Evolutionary conservation across 2,329 filamentous ascomycete species (phyloP).

Genomic region (Pyrenophora tritici-repentis): DNA sequence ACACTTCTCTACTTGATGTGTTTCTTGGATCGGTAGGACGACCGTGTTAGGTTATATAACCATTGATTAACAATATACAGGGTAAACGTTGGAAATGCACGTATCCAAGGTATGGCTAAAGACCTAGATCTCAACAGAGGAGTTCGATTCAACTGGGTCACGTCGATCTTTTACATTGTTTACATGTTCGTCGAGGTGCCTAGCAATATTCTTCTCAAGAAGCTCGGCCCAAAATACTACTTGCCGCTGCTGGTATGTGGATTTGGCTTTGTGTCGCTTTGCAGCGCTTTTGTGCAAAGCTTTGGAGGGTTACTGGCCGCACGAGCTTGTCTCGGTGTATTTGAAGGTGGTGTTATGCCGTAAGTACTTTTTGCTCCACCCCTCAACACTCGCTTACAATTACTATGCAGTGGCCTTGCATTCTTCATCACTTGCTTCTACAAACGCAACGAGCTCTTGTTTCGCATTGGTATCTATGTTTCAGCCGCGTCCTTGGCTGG

Average conservation of each 20-base stretch:
- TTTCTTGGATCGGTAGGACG: slow-evolving; percentile 51
- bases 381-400: slow-evolving; percentile 6
- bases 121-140: slow-evolving; percentile 55
- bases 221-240: slow-evolving; percentile 57
- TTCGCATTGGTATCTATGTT: slow-evolving; percentile 62
- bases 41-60: background rate
- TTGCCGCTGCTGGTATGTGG: slow-evolving; percentile 60
- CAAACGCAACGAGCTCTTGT: slow-evolving; percentile 60
- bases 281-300: slow-evolving; percentile 58
- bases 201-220: slow-evolving; percentile 61
- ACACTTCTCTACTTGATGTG: slow-evolving; percentile 61
- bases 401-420: slow-evolving; percentile 52
- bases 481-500: slow-evolving; percentile 61
- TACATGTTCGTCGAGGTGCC: slow-evolving; percentile 63
- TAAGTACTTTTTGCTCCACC: slow-evolving; percentile 21
- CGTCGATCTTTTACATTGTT: slow-evolving; percentile 63
- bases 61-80: slow-evolving; percentile 23
- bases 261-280: slow-evolving; percentile 61
- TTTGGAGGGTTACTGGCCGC: slow-evolving; percentile 55
- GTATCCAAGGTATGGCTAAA: slow-evolving; percentile 58
- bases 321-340: slow-evolving; percentile 58
- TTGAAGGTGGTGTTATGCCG: slow-evolving; percentile 64
- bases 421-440: slow-evolving; percentile 64
- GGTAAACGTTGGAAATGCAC: slow-evolving; percentile 59
- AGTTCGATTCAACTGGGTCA: slow-evolving; percentile 62